Evolutionary conservation across 2,329 filamentous ascomycete genomes (phyloP).

Genomic region (Cyclaneusma minus): DNA sequence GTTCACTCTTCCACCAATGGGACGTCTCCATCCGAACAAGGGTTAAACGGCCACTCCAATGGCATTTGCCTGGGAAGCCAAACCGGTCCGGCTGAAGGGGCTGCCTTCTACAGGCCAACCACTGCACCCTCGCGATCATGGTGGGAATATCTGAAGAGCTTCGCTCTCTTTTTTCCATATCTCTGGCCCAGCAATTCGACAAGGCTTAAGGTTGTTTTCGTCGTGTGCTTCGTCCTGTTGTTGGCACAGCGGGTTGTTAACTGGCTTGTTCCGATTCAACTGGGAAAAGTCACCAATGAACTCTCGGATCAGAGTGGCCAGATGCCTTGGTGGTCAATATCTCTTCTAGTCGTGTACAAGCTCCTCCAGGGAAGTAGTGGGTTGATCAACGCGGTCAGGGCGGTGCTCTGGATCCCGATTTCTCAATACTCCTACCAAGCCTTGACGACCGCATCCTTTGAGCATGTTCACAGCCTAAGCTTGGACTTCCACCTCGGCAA

Average conservation of each 20-base stretch:
- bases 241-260: conserved; percentile 73
- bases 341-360: conserved; percentile 62
- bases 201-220: conserved; percentile 60
- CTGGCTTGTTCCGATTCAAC: conserved; percentile 67
- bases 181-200: conserved; percentile 80
- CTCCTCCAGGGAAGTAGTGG: conserved; percentile 82
- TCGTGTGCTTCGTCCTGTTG: conserved; percentile 70
- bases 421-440: conserved; percentile 94
- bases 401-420: conserved; percentile 88
- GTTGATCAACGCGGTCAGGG: conserved; percentile 66
- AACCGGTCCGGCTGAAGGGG: conserved; percentile 37
- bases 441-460: conserved; percentile 86
- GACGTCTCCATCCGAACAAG: no score
- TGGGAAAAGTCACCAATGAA: conserved; percentile 64
- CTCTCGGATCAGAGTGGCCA: conserved; percentile 41
- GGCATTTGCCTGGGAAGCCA: conserved; percentile 17
- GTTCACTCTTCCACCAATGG: conserved; percentile 1
- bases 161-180: conserved; percentile 89
- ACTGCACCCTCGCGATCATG: conserved; percentile 78
- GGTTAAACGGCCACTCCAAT: conserved; percentile 21
- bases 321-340: conserved; percentile 59
- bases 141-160: conserved; percentile 91
- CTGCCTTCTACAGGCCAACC: conserved; percentile 78
- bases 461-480: conserved; percentile 90
- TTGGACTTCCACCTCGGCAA: conserved; percentile 95